These are phyloP conservation scores for Schizothecium vesticola DNA, from an alignment of 495 filamentous ascomycete genomes.

Conservation along the genomic window DNA sequence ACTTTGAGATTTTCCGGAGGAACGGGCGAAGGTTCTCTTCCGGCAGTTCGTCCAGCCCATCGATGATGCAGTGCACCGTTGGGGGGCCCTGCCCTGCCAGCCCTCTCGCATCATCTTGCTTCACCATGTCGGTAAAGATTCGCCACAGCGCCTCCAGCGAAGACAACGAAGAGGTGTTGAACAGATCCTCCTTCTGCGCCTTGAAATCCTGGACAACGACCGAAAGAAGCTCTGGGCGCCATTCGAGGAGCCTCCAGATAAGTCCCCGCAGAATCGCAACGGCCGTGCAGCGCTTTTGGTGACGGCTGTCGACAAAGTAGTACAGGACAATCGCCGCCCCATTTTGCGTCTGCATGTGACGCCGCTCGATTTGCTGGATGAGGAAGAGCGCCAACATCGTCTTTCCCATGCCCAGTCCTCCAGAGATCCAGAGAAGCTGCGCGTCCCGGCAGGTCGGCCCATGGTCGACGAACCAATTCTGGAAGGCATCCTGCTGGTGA, in stretches of 20 bases:
- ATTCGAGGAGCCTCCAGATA: background rate
- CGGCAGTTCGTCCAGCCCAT: slow-evolving; percentile 1
- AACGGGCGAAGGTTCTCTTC: background rate
- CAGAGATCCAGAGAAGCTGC: slow-evolving; percentile 3
- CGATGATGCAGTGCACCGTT: slow-evolving; percentile 3
- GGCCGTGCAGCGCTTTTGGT: background rate
- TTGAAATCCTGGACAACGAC: background rate
- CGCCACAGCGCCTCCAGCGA: background rate
- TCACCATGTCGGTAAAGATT: background rate
- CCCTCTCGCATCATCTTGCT: too few relatives aligned
- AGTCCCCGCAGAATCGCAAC: background rate
- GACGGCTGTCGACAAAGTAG: slow-evolving; percentile 2
- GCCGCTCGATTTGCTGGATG: background rate
- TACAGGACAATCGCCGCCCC: background rate
- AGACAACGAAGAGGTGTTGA: background rate
- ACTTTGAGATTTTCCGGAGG: background rate
- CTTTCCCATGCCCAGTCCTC: background rate
- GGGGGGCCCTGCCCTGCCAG: too few relatives aligned
- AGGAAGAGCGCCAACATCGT: slow-evolving; percentile 2
- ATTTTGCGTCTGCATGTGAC: slow-evolving; percentile 1
- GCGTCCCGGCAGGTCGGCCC: too few relatives aligned
- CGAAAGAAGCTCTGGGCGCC: background rate
- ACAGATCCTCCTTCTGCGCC: background rate
- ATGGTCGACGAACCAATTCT: background rate
- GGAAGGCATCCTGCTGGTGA: background rate